Evolutionary conservation across 1,284 basidiomycete genomes (phyloP).

Genomic region (Sporisorium exsertum): DNA sequence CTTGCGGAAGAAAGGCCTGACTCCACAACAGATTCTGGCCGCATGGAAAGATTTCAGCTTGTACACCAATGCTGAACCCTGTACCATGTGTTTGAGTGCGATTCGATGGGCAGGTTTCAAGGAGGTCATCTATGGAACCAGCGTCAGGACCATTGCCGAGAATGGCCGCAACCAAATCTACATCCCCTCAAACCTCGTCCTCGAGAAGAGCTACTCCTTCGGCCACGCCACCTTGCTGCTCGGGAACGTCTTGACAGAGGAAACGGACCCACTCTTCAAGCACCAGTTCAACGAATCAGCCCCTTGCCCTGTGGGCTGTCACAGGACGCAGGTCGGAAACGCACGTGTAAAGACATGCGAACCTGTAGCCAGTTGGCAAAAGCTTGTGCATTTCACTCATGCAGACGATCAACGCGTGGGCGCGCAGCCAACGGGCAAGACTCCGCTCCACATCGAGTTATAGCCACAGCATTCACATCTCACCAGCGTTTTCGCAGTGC

Average conservation of each 20-base stretch:
- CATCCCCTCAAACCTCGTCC: conserved; percentile 55
- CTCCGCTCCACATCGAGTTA: conserved; percentile 31
- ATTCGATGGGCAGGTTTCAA: conserved; percentile 59
- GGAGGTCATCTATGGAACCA: conserved; percentile 59
- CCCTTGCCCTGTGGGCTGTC: conserved; percentile 45
- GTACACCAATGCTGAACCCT: conserved; percentile 58
- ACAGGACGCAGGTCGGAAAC: conserved; percentile 10
- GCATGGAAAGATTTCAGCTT: conserved; percentile 51
- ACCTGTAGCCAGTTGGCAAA: conserved; percentile 27
- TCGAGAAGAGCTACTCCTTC: conserved; percentile 55
- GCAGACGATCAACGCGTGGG: conserved; percentile 19
- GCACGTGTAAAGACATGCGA: conserved; percentile 36
- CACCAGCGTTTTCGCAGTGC: background rate
- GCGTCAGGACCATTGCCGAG: conserved; percentile 53
- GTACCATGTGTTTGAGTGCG: conserved; percentile 58
- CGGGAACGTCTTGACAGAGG: conserved; percentile 50
- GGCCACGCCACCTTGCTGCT: conserved; percentile 52
- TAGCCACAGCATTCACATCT: background rate
- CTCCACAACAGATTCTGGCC: conserved; percentile 47
- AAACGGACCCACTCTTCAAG: conserved; percentile 52
- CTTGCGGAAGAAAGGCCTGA: conserved; percentile 37
- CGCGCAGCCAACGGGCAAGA: conserved; percentile 9
- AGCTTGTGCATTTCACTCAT: conserved; percentile 12
- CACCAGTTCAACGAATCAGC: conserved; percentile 60
- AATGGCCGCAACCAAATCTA: conserved; percentile 58